Evolutionary conservation across 2,329 filamentous ascomycete genomes (phyloP), one percentile per base, ranked within the genome.

Genomic region (Phyllosticta citriasiana): DNA sequence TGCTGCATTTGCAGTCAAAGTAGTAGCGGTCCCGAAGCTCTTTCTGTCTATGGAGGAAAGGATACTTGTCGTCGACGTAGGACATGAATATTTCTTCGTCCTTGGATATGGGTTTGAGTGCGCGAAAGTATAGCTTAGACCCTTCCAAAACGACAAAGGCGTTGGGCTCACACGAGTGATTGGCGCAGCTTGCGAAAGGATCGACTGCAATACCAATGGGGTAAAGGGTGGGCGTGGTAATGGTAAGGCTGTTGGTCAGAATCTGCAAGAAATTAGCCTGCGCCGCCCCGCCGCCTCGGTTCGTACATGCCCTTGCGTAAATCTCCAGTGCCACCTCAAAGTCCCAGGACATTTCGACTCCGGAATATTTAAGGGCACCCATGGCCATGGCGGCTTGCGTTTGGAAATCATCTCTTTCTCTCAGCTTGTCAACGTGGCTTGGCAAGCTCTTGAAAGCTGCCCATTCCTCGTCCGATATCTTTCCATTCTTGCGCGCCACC

Each of bases 131-230:
- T 9, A 84, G 70, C 33, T 73, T 68, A 2, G 78, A 72, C 22
- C 81, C 78, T 62, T 85, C 81, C 72, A 85, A 84, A 12, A 81
- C 76, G 19, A 84, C 76, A 30, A 78, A 78, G 2, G 81, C 78
- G 65, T 87, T 87, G 3, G 82, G 82, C 25, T 80, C 76, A 67
- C 85, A 87, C 53, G 82, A 85, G 68, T 88, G 85, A 64, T 87
- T 87, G 53, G 84, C 75, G 16, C 79, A 72, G 27, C 80, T 76
- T 2, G 81, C 74, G 19, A 78, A 73, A 0, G 83, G 81, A 63
- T 86, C 81, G 16, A 86, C 68, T 40, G 79, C 80, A n/a, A 85
- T 72, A 1, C 85, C 85, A 24, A 87, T 72, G 0, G 81, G 79
- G 65, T 85, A 83, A 55, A 81, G 78, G 16, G 79, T 75, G 4